Evolutionary conservation across 2,329 filamentous ascomycete genomes (phyloP), one percentile per base, ranked within the genome.

Genomic region (Arthrobotrys entomopaga): DNA sequence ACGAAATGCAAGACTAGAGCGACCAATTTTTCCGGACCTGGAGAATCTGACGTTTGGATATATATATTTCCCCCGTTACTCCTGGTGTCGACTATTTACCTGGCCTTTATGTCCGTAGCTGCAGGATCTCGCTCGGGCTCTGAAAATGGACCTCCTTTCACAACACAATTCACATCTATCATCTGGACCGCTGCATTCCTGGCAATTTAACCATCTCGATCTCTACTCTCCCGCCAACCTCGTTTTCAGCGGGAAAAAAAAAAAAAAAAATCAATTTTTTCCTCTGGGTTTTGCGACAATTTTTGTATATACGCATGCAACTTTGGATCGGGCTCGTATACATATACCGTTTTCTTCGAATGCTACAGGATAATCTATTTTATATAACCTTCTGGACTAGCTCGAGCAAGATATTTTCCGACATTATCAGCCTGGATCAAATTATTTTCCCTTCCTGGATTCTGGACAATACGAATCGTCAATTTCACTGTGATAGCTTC

Each of bases 1-100:
- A 73, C 19, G 69, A 73, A 60, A 73, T 73, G 69, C 43, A 73
- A 50, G 63, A 63, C 42, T 73, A 73, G 69, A 48, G 26, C 6
- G 46, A 22, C 22, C 46, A 19, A 19, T 50, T 38, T n/a, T 56
- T 38, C 29, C 2, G 16, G 22, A 19, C 38, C 63, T 52, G 43
- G 60, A 65, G 20, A n/a, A 54, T 20, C 50, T 7, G 24, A 19
- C 38, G n/a, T 57, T 40, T 49, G 26, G 13, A 49, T 40, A 48
- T 42, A 46, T 34, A 46, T 56, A 49, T 46, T 49, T 24, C 50
- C 22, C 42, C 38, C 29, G 29, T 34, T 34, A 10, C 10, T 34
- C 20, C 52, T 56, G 52, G 61, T 15, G 56, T 49, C 50, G 57
- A 22, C 57, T 20, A 49, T 26, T 42, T 40, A 16, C 38, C 48